These are phyloP conservation scores for Punica granatum DNA, from an alignment of 345 rosid genomes.

Conservation along the genomic window DNA sequence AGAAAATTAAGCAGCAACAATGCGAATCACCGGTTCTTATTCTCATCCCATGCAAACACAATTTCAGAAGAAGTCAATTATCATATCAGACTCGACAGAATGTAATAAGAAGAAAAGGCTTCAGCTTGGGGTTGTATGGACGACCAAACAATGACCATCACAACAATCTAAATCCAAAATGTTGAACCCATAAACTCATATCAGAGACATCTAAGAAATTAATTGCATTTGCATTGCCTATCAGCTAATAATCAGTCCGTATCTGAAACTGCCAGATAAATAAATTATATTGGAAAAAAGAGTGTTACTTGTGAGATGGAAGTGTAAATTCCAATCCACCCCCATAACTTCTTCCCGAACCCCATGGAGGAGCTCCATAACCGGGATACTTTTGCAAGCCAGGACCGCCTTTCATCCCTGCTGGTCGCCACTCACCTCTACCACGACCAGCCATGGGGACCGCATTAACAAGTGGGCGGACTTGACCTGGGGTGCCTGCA, in stretches of 20 bases:
- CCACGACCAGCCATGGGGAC: conserved; percentile 76
- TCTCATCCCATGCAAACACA: neutral
- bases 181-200: neutral
- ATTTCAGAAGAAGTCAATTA: neutral
- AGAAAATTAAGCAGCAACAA: neutral
- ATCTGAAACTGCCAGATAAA: neutral
- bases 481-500: conserved; percentile 61
- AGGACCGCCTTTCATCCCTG: conserved; percentile 59
- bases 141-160: neutral
- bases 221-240: neutral
- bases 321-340: conserved; percentile 87
- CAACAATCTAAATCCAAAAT: neutral
- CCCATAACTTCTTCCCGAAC: conserved; percentile 73
- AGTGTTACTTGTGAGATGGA: conserved; percentile 93
- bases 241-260: neutral
- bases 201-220: neutral
- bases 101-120: neutral
- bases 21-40: neutral
- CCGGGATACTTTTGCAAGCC: conserved; percentile 71
- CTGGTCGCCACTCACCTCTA: conserved; percentile 92
- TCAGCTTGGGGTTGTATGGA: neutral
- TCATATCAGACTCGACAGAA: neutral
- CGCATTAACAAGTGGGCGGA: conserved; percentile 61
- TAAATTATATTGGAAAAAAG: conserved; percentile 1
- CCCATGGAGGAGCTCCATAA: conserved; percentile 57